phyloP scores from a whole-genome alignment of 2,329 filamentous ascomycete genomes.

The Fonsecaea pedrosoi region DNA sequence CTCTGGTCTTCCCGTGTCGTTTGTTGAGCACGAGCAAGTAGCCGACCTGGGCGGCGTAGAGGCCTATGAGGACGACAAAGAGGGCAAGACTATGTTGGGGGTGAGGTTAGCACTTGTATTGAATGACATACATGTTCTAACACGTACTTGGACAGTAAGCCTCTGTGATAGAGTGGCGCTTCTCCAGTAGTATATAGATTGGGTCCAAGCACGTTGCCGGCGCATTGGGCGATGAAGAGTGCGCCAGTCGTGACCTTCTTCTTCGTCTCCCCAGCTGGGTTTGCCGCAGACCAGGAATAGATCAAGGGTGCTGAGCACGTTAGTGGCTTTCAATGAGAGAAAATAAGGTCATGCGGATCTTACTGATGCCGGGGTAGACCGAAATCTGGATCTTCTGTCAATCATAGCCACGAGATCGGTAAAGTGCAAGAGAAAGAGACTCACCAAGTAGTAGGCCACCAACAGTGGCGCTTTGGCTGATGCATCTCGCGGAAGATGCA shows the following conservation, averaged over 20 bases:
- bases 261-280: constrained; percentile 71
- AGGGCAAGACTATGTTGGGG: constrained; percentile 57
- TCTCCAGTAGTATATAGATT: constrained; percentile 68
- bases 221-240: constrained; percentile 69
- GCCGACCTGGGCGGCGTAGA: constrained; percentile 50
- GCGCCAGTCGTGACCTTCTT: constrained; percentile 70
- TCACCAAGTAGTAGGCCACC: constrained; percentile 61
- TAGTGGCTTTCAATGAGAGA: background rate
- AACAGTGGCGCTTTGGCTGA: constrained; percentile 59
- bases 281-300: constrained; percentile 72
- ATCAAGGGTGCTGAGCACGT: constrained; percentile 61
- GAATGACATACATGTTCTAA: background rate
- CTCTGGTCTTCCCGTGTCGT: constrained; percentile 60
- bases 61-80: constrained; percentile 64
- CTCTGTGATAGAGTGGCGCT: constrained; percentile 63
- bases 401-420: constrained; percentile 18
- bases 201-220: constrained; percentile 69
- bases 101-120: constrained; percentile 14
- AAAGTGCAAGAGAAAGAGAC: constrained; percentile 25
- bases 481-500: constrained; percentile 56
- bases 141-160: constrained; percentile 62
- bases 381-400: constrained; percentile 53
- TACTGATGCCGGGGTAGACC: constrained; percentile 63
- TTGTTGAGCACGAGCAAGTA: constrained; percentile 45
- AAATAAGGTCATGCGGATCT: background rate